Base-by-base conservation (phyloP, 1,284 basidiomycete species). In the Ganoderma leucocontextum region DNA sequence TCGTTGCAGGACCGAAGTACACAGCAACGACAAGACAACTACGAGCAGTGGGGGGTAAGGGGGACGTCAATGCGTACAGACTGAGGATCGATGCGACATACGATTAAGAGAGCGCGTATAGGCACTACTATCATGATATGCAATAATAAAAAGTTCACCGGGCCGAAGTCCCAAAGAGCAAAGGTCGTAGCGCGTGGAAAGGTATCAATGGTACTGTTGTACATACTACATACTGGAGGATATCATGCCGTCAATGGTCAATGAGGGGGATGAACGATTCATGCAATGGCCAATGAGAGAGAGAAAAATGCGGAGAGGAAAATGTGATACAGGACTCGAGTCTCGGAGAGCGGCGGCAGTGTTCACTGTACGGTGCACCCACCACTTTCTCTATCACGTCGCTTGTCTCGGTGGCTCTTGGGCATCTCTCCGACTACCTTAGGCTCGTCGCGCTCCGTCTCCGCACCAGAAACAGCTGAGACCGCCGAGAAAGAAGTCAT, bases 401-500 rank as follows among this genome's bases (percentile, higher is more conserved):
- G 68, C 72, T 70, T 75, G 59, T 73, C 73, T 38, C 72, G 72
- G 62, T 19, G 63, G 60, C 67, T 66, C 49, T 58, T 67, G 47
- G 70, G 75, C 52, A 65, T 74, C 69, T 63, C 69, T 25, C 67
- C 73, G 2, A 72, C 68, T 4, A 74, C 64, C 44, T 70, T 64
- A 0, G 70, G 63, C 13, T 75, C 76, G 47, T 78, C 74, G 35
- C 71, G 74, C 60, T 76, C 76, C 5, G 76, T 74, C 57, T 72
- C 74, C 38, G 77, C 75, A 36, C 68, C 68, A 52, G 71, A 72
- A 53, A 63, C 66, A 1, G 74, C 73, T 12, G 78, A 78, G 15
- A 78, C 74, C 9, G 75, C 75, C 19, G 78, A 79, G 70, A 76
- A 78, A 2, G 75, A 76, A 15, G 78, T 78, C 75, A 78, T 77